Evolutionary conservation across 257 asterid species (phyloP).

Genomic region (Lycium ferocissimum): DNA sequence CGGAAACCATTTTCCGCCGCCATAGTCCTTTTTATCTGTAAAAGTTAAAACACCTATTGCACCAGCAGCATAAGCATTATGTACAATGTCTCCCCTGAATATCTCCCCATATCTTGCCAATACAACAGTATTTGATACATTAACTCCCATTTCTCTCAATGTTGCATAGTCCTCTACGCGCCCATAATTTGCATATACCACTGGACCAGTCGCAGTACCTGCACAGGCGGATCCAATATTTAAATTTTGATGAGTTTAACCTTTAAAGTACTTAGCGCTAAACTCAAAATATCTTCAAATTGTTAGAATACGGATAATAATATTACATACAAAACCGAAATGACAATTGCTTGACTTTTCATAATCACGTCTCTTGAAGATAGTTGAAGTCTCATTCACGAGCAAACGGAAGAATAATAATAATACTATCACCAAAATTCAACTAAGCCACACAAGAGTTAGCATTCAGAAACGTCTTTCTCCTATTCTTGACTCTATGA

Average conservation of each 20-base stretch:
- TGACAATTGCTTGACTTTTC: not conserved
- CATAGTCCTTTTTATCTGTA: conserved; percentile 83
- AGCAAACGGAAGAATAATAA: not conserved
- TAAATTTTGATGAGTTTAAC: not conserved
- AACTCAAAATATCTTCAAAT: not conserved
- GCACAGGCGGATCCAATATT: not conserved
- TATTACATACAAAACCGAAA: not conserved
- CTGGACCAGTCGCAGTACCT: conserved; percentile 61
- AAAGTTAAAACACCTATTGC: conserved; percentile 68
- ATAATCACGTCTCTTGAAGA: not conserved
- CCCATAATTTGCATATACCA: conserved; percentile 77
- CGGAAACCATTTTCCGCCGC: conserved; percentile 87
- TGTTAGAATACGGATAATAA: too few species aligned
- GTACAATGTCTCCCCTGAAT: conserved; percentile 83
- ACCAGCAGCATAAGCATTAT: conserved; percentile 68
- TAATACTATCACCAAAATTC: not conserved
- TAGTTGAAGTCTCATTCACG: not conserved
- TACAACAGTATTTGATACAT: conserved; percentile 63
- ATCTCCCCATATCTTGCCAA: conserved; percentile 78
- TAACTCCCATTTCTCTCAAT: conserved; percentile 63
- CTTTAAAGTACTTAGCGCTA: not conserved
- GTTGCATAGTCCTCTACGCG: conserved; percentile 62
- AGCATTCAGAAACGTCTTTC: not conserved
- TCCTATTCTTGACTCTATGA: not conserved
- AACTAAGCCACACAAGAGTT: not conserved